phyloP scores from a whole-genome alignment of 2,329 filamentous ascomycete species.

The Claviceps sp. region DNA sequence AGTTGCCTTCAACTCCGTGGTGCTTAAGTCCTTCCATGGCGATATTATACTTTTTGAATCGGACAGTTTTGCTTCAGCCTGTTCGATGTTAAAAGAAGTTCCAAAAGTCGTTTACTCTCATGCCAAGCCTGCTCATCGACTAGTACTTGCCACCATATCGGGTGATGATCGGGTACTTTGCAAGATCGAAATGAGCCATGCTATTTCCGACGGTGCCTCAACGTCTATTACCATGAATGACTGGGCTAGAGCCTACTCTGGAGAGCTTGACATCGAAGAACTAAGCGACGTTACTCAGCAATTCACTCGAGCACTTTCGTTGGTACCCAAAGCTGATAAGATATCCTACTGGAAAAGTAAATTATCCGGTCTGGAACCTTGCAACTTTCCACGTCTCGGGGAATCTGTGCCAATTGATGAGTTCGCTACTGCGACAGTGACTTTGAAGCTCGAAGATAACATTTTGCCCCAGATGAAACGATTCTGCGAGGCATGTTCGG shows the following conservation, averaged over 20 bases:
- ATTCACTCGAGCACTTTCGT: background rate
- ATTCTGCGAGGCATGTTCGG: background rate
- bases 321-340: conserved; percentile 2
- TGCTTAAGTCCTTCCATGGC: background rate
- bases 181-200: conserved; percentile 7
- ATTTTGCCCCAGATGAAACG: background rate
- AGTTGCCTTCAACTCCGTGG: conserved; percentile 4
- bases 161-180: conserved; percentile 2
- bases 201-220: conserved; percentile 7
- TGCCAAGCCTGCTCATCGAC: conserved; percentile 1
- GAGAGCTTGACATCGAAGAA: background rate
- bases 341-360: conserved; percentile 6
- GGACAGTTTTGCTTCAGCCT: background rate
- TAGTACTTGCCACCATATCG: background rate
- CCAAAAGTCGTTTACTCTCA: background rate
- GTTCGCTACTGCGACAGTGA: background rate
- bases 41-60: background rate
- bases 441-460: background rate
- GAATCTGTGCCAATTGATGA: background rate
- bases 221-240: conserved; percentile 3
- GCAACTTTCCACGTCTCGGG: conserved; percentile 2
- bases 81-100: background rate
- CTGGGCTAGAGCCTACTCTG: conserved; percentile 2
- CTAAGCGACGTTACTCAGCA: background rate
- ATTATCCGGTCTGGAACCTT: conserved; percentile 4